Percentiles rank a stretch among this genome's conserved stretches.
phyloP scores from a whole-genome alignment of 306 rosid genomes.

The Castanopsis chinensis region DNA sequence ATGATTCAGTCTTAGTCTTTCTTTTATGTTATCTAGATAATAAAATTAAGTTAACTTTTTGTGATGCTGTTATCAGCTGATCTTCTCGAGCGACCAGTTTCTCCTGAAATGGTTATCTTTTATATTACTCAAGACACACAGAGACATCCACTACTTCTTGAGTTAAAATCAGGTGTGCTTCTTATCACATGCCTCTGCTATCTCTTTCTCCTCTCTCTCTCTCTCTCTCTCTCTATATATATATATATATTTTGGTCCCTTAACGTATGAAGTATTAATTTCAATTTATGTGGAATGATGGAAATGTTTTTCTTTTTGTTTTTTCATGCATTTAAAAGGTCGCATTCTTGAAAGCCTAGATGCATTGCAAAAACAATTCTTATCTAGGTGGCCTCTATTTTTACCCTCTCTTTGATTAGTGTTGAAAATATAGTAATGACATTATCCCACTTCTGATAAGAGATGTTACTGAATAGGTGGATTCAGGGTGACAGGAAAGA shows the following conservation, averaged over 20 bases:
- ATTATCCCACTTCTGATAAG: constrained; percentile 22
- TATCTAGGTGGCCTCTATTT: neutral
- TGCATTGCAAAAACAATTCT: constrained; percentile 2
- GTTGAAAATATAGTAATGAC: constrained; percentile 3
- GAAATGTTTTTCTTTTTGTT: constrained; percentile 7
- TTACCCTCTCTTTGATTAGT: neutral
- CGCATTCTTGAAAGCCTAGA: neutral
- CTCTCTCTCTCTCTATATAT: too few species aligned
- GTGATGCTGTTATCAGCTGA: constrained; percentile 49
- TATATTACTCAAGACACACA: constrained; percentile 97
- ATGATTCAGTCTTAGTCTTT: neutral
- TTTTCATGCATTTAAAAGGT: neutral
- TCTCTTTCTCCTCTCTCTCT: neutral
- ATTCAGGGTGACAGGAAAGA: constrained; percentile 82
- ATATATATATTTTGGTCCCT: too few species aligned
- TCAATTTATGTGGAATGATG: neutral
- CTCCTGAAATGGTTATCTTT: constrained; percentile 80
- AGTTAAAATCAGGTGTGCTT: constrained; percentile 74
- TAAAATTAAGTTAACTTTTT: neutral
- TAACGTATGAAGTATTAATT: too few species aligned
- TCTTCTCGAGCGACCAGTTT: constrained; percentile 61
- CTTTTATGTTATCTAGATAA: neutral
- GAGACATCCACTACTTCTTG: constrained; percentile 87
- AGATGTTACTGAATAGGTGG: constrained; percentile 59
- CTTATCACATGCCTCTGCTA: neutral